Percentiles rank a stretch among this genome's conserved stretches.
Evolutionary conservation across 202 grass and related monocot genomes (phyloP).

Genomic region (Panicum hallii): DNA sequence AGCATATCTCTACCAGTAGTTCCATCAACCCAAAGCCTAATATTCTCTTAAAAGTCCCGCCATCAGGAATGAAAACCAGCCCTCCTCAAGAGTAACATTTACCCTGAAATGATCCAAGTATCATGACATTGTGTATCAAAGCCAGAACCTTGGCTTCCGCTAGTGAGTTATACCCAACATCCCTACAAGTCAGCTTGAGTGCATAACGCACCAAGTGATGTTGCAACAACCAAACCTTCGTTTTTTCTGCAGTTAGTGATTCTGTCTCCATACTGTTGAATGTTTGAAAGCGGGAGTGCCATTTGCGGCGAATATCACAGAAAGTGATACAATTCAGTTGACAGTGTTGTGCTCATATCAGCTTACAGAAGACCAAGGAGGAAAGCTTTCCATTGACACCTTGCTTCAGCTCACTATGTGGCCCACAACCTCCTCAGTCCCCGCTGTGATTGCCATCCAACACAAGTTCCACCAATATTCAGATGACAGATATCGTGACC

Average conservation of each 20-base stretch:
- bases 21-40: background rate
- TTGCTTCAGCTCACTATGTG: background rate
- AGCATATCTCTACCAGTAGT: background rate
- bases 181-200: background rate
- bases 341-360: background rate
- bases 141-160: background rate
- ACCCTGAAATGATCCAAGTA: background rate
- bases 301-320: background rate
- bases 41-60: background rate
- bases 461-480: background rate
- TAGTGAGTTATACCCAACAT: background rate
- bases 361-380: background rate
- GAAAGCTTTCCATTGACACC: background rate
- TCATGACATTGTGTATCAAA: background rate
- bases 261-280: background rate
- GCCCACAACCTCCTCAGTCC: background rate
- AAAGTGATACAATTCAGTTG: background rate
- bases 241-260: background rate
- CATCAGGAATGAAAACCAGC: background rate
- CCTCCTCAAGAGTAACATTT: background rate
- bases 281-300: background rate
- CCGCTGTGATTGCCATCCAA: background rate
- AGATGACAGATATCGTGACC: background rate
- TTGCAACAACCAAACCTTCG: background rate
- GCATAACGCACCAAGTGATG: background rate